Evolutionary conservation across 768 basidiomycete genomes (phyloP), one percentile per base, ranked within the genome.

Genomic region (Kwoniella sp.): DNA sequence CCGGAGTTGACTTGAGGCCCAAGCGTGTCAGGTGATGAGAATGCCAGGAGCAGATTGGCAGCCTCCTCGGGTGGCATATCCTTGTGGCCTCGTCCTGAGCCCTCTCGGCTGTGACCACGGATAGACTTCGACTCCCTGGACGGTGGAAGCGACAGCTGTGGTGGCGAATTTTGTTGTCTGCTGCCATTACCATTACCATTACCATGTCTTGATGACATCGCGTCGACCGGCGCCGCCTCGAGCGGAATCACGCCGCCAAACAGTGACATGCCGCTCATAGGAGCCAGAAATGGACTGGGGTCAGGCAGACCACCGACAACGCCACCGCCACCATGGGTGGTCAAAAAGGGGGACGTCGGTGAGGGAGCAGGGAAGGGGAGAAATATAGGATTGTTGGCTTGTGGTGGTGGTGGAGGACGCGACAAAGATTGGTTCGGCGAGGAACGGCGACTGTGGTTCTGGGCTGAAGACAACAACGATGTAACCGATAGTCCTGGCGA

Each of bases 361-460:
- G 76, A 77, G 2, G 76, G 76, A 0, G 76, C 73, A 3, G 76
- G 76, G 54, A 77, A 77, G 9, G 76, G 73, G 19, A 77, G 65
- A 64, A 37, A 77, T 55, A 40, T 68, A 54, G 76, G 76, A 54
- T 74, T 74, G 36, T 50, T 55, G 15, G 69, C 71, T 47, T 72
- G 65, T 2, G 73, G 54, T 4, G 70, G 55, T 2, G 72, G 68
- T 1, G 60, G n/a, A 0, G 71, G 71, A 13, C 68, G 48, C 7
- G 67, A 44, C 50, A 53, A 40, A 0, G 63, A 57, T 19, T 54
- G 64, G 17, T 44, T 64, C 8, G 37, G 51, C 17, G 58, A 61
- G 24, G 48, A 22, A 4, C 17, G 40, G 7, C 40, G 10, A 19
- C 40, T 44, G 17, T 52, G 48, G 22, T 55, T 5, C 9, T 52